Evolutionary conservation across 106 monocot species (phyloP).

Genomic region (Phalaenopsis aphrodite): DNA sequence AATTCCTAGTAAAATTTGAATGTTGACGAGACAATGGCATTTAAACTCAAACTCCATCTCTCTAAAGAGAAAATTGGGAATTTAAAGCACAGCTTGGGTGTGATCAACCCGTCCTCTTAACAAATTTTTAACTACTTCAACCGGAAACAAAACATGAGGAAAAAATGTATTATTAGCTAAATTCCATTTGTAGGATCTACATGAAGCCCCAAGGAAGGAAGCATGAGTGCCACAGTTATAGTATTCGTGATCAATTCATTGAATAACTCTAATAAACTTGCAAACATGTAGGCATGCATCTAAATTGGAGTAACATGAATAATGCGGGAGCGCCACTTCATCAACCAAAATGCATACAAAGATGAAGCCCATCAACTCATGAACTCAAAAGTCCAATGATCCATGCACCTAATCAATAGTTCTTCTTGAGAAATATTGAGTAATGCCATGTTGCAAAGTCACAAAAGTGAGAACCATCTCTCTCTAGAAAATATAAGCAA

Average conservation of each 20-base stretch:
- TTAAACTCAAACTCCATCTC: not conserved
- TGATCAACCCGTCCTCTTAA: constrained; percentile 48
- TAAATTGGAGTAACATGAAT: not conserved
- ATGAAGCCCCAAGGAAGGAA: not conserved
- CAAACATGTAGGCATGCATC: not conserved
- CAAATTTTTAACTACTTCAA: constrained; percentile 64
- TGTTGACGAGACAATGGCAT: too few species aligned
- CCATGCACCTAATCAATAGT: too few species aligned
- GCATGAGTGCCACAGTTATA: not conserved
- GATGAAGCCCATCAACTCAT: too few species aligned
- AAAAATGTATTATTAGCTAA: not conserved
- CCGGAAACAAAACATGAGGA: constrained; percentile 25
- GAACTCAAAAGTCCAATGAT: too few species aligned
- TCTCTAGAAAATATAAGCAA: too few species aligned
- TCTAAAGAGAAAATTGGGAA: too few species aligned
- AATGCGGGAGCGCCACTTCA: not conserved
- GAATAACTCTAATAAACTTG: not conserved
- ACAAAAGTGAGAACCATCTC: too few species aligned
- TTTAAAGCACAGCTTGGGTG: constrained; percentile 43
- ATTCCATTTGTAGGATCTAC: not conserved
- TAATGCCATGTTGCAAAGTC: too few species aligned
- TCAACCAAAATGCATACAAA: too few species aligned
- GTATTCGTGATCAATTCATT: not conserved
- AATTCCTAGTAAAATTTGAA: not conserved
- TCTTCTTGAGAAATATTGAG: too few species aligned